Percentiles rank a stretch among this genome's conserved stretches.
These are phyloP conservation scores for Niveomyces coronatus DNA, from an alignment of 2,329 filamentous ascomycete genomes.

Conservation along the genomic window DNA sequence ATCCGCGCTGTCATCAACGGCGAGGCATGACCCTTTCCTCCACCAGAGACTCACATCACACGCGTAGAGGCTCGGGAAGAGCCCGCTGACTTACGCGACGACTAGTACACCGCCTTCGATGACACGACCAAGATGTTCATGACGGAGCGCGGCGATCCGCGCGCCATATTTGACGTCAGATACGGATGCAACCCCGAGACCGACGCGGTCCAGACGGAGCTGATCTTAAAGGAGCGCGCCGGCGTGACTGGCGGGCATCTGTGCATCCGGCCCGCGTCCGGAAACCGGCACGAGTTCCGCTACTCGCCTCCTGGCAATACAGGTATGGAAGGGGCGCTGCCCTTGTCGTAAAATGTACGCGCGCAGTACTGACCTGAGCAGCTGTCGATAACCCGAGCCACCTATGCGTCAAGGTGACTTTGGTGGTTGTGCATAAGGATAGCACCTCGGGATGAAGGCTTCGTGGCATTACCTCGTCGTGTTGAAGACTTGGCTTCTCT, in stretches of 20 bases:
- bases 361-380: not conserved
- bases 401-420: constrained; percentile 8
- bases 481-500: too few relatives aligned
- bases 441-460: not conserved
- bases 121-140: constrained; percentile 39
- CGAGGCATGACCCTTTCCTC: constrained; percentile 22
- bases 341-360: too few relatives aligned
- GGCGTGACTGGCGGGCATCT: constrained; percentile 25
- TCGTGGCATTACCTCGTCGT: too few relatives aligned
- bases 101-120: constrained; percentile 32
- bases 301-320: constrained; percentile 30
- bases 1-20: constrained; percentile 33
- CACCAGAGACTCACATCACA: not conserved
- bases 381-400: constrained; percentile 2
- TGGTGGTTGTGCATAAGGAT: not conserved
- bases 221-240: constrained; percentile 23
- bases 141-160: constrained; percentile 32
- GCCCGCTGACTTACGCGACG: not conserved
- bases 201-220: constrained; percentile 27
- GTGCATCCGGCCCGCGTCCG: constrained; percentile 28
- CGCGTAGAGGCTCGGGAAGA: not conserved
- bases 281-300: constrained; percentile 30
- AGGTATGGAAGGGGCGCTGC: too few relatives aligned
- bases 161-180: constrained; percentile 28
- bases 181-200: constrained; percentile 33